A percentile compares a stretch with the other conserved stretches of the same genome.
These are phyloP conservation scores for Globisporangium canariense DNA, from an alignment of 352 stramenopile genomes.

Conservation along the genomic window DNA sequence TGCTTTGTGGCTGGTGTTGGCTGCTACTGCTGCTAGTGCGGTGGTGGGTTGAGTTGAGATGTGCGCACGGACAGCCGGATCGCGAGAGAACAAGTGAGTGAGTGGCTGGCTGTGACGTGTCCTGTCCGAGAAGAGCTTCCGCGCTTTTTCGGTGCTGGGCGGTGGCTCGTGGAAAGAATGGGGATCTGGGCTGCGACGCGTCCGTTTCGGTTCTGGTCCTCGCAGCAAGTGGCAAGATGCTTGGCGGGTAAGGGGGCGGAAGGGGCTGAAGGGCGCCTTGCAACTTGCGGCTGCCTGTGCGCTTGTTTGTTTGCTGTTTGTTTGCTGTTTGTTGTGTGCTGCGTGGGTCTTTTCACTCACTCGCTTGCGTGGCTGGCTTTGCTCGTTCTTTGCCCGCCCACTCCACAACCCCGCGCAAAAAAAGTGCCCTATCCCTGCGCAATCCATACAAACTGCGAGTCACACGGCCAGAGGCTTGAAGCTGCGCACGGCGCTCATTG, in stretches of 20 bases:
- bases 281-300: not conserved
- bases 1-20: not conserved
- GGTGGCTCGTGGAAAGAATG: not conserved
- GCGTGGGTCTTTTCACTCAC: not conserved
- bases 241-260: not conserved
- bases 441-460: not conserved
- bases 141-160: constrained; percentile 12
- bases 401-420: not conserved
- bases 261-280: not conserved
- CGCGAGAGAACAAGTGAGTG: constrained; percentile 9
- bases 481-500: constrained; percentile 1
- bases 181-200: not conserved
- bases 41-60: not conserved
- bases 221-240: not conserved
- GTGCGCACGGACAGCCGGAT: not conserved
- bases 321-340: not conserved
- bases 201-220: constrained; percentile 11
- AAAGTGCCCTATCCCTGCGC: constrained; percentile 1
- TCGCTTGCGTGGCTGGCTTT: not conserved
- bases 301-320: not conserved
- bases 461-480: not conserved
- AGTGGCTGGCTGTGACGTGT: constrained; percentile 15
- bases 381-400: not conserved
- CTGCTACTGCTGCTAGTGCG: not conserved
- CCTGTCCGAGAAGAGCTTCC: not conserved